Conservation (phyloP, 1,139 yeast species). For the Magnusiomyces sp. region DNA sequence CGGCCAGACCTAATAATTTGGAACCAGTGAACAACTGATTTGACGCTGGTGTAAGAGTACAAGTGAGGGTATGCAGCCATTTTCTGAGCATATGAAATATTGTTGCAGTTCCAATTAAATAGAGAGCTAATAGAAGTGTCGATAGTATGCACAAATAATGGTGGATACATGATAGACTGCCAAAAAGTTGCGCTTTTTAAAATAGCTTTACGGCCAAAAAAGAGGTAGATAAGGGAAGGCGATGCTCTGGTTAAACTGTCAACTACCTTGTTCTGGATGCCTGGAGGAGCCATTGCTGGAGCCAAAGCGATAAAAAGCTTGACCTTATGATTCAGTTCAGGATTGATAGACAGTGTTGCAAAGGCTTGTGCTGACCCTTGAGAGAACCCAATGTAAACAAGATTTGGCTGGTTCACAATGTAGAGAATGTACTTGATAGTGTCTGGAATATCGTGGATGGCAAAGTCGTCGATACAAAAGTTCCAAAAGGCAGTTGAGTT, state of each 20-base stretch:
- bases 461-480: conserved; percentile 79
- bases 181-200: conserved; percentile 75
- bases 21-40: conserved; percentile 93
- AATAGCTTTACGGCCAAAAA: conserved; percentile 67
- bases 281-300: conserved; percentile 92
- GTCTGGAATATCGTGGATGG: conserved; percentile 73
- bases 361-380: conserved; percentile 92
- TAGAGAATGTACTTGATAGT: conserved; percentile 54
- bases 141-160: conserved; percentile 63
- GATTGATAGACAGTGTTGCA: conserved; percentile 67
- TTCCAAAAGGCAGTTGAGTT: conserved; percentile 60
- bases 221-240: conserved; percentile 62
- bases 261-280: conserved; percentile 64
- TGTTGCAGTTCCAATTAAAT: conserved; percentile 69
- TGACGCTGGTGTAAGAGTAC: conserved; percentile 85
- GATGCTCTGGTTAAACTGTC: conserved; percentile 72
- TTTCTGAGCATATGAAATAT: conserved; percentile 67
- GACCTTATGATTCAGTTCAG: conserved; percentile 59
- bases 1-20: conserved; percentile 75
- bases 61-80: conserved; percentile 71
- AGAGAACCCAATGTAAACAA: conserved; percentile 75
- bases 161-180: conserved; percentile 78
- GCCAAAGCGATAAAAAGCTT: conserved; percentile 72
- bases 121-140: conserved; percentile 58
- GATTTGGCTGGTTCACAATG: conserved; percentile 35